Evolutionary conservation across 805 yeast genomes (phyloP).

Genomic region (Metschnikowia lachancei): DNA sequence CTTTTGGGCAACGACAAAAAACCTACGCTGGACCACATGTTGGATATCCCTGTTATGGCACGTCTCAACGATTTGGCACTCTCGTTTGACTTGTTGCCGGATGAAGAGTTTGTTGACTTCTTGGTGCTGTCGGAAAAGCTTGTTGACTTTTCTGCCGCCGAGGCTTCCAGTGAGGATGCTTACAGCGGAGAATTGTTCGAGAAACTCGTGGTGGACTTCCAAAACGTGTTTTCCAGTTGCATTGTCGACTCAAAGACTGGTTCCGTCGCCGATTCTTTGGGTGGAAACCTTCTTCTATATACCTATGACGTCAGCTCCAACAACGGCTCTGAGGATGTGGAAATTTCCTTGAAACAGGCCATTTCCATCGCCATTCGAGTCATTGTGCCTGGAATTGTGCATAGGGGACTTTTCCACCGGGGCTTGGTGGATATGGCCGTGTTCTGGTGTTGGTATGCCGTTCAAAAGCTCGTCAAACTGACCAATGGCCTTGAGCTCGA

Average conservation of each 20-base stretch:
- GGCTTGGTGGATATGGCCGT: conserved; percentile 29
- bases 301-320: conserved; percentile 15
- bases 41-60: conserved; percentile 22
- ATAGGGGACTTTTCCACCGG: conserved; percentile 20
- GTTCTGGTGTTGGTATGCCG: conserved; percentile 41
- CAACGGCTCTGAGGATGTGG: conserved; percentile 2
- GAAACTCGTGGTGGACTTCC: conserved; percentile 41
- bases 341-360: conserved; percentile 20
- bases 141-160: conserved; percentile 26
- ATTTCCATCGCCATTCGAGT: conserved; percentile 26
- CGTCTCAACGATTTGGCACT: conserved; percentile 43
- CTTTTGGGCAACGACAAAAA: conserved; percentile 6
- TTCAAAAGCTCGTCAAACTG: conserved; percentile 21
- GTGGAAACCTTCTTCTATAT: conserved; percentile 25
- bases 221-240: conserved; percentile 28
- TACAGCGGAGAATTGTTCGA: conserved; percentile 41
- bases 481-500: conserved; percentile 26
- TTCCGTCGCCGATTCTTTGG: conserved; percentile 28
- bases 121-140: conserved; percentile 38
- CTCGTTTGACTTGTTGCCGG: conserved; percentile 65
- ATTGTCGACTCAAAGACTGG: conserved; percentile 28
- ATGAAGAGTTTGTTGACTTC: conserved; percentile 37
- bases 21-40: conserved; percentile 18
- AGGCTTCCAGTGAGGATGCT: conserved; percentile 24
- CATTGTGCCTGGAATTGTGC: conserved; percentile 37